phyloP scores from a whole-genome alignment of 2,329 filamentous ascomycete species.

The Chaetomiaceae sp. region DNA sequence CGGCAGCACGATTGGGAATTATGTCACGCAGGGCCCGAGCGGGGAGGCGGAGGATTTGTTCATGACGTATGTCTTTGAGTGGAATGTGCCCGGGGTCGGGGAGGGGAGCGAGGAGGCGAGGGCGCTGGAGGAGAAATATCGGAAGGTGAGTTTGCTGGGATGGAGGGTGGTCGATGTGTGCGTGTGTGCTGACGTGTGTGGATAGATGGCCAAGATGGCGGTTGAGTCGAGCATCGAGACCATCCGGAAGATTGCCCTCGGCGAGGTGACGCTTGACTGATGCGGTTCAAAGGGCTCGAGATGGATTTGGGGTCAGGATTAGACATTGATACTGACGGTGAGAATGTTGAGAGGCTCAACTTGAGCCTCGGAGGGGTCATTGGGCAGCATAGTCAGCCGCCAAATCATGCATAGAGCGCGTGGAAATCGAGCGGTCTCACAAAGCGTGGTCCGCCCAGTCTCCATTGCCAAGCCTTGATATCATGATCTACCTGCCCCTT shows the following conservation, averaged over 20 bases:
- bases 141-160: slow-evolving; percentile 20
- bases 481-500: too few relatives aligned
- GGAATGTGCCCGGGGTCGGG: slow-evolving; percentile 23
- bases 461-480: too few relatives aligned
- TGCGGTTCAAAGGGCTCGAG: neutral
- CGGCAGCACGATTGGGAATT: slow-evolving; percentile 30
- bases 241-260: slow-evolving; percentile 2
- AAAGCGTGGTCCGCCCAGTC: too few relatives aligned
- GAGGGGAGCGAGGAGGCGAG: slow-evolving; percentile 20
- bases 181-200: neutral
- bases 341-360: too few relatives aligned
- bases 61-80: slow-evolving; percentile 32
- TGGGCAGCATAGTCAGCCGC: too few relatives aligned
- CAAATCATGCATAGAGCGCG: too few relatives aligned
- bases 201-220: slow-evolving; percentile 24
- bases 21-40: slow-evolving; percentile 23
- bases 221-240: slow-evolving; percentile 19
- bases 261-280: neutral
- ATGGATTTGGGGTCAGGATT: too few relatives aligned
- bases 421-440: too few relatives aligned
- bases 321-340: too few relatives aligned
- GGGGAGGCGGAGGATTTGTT: slow-evolving; percentile 21
- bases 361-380: too few relatives aligned
- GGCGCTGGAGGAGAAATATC: slow-evolving; percentile 19
- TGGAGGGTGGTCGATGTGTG: neutral